Evolutionary conservation across 257 asterid species (phyloP), one percentile per base, ranked within the genome.

Genomic region (Ajuga chamaepitys): DNA sequence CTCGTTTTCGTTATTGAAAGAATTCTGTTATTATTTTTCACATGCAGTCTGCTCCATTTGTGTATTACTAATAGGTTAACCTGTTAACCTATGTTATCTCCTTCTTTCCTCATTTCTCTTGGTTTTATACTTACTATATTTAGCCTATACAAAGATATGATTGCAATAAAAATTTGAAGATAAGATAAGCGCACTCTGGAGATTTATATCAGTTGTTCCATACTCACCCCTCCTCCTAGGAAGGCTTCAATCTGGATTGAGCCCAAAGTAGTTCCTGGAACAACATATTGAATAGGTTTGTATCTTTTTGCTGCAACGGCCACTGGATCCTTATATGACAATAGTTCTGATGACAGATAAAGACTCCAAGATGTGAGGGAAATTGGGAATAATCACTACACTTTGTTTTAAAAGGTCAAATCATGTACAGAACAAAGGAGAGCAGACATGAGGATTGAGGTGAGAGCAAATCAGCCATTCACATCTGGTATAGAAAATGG

Each of bases 211-310:
- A 55, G 50, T 45, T 42, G 53, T 48, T 18, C 5, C 64, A 45
- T 25, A 62, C 89, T 75, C 79, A 89, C 99, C 74, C 95, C 97
- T 66, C 97, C 96, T 66, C 93, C 67, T 46, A 87, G 79, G 87
- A 94, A 94, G 71, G 99, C 97, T 73, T 94, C 88, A 65, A 94
- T 90, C 72, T 80, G 88, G 73, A 94, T 94, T 7, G 99, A 97
- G 51, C 99, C 99, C 83, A 94, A 81, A 13, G 99, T 94, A 61
- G 99, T 94, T 78, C 99, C 99, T 10, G 99, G 99, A 66, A 90
- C 99, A 75, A 97, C 99, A 67, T 97, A 94, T 75, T 94, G 99
- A 60, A 94, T 88, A 50, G 99, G 99, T 79, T 90, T 90, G 81
- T 90, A 90, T 64, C 70, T 86, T 75, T 85, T 81, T n/a, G 99